These are phyloP conservation scores for Fusarium sulawesiense DNA, from an alignment of 2,329 filamentous ascomycete genomes.

Conservation along the genomic window DNA sequence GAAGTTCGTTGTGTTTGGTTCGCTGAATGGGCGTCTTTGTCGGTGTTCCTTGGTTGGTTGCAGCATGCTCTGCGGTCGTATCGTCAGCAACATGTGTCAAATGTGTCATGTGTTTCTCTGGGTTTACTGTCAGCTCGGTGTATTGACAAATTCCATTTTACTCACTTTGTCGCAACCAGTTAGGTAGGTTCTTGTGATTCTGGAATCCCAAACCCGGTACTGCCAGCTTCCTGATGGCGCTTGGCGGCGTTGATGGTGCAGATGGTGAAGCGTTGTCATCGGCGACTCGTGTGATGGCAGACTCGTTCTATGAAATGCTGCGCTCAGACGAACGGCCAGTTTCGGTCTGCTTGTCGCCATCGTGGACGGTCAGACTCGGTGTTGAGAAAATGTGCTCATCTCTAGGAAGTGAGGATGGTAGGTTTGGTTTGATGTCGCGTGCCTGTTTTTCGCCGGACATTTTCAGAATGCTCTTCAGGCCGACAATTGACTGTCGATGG, in stretches of 20 bases:
- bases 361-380: slow-evolving; percentile 29
- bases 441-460: neutral
- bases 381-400: slow-evolving; percentile 17
- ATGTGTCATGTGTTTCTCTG: slow-evolving; percentile 22
- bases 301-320: slow-evolving; percentile 12
- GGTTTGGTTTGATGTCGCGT: neutral
- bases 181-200: neutral
- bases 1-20: neutral
- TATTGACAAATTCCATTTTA: neutral
- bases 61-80: slow-evolving; percentile 1
- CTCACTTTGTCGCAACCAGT: slow-evolving; percentile 38
- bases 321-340: slow-evolving; percentile 6
- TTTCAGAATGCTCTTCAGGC: slow-evolving; percentile 42
- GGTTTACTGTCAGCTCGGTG: slow-evolving; percentile 13
- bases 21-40: slow-evolving; percentile 10
- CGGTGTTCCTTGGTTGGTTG: slow-evolving; percentile 17
- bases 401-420: slow-evolving; percentile 13
- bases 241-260: neutral
- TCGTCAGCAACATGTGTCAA: slow-evolving; percentile 6
- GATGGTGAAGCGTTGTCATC: neutral
- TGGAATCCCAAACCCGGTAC: slow-evolving; percentile 6
- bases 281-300: neutral
- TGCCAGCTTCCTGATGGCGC: slow-evolving; percentile 3
- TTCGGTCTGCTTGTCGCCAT: slow-evolving; percentile 30
- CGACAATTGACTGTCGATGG: slow-evolving; percentile 31